phyloP scores from a whole-genome alignment of 164 flowering plant species.

The Cinnamomum chago region DNA sequence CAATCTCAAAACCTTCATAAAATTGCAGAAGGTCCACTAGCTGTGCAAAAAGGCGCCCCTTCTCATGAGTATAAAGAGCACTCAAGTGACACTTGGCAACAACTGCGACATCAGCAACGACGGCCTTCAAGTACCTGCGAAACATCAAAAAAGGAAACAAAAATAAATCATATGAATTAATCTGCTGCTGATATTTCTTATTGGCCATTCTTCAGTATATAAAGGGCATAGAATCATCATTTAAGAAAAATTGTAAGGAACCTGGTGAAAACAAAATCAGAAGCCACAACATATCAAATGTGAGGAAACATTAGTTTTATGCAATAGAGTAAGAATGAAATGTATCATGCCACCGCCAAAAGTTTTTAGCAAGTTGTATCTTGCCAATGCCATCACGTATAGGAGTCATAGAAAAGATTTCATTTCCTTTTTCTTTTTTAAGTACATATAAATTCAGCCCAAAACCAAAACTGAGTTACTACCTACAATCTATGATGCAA shows the following conservation, averaged over 20 bases:
- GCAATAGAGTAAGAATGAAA: too few relatives aligned
- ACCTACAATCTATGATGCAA: too few relatives aligned
- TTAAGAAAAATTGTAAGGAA: neutral
- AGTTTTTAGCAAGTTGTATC: too few relatives aligned
- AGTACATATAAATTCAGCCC: too few relatives aligned
- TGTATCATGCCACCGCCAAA: too few relatives aligned
- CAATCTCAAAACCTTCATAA: constrained; percentile 92
- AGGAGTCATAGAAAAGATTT: too few relatives aligned
- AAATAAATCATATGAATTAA: neutral
- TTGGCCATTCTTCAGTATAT: neutral
- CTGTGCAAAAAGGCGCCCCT: constrained; percentile 89
- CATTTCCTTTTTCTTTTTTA: too few relatives aligned
- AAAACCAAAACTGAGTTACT: too few relatives aligned
- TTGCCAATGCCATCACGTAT: too few relatives aligned
- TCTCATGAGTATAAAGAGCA: constrained; percentile 76
- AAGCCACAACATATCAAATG: neutral
- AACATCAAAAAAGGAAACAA: neutral
- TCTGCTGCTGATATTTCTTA: neutral
- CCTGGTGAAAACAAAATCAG: neutral
- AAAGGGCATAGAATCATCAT: neutral
- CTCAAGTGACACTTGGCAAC: constrained; percentile 96
- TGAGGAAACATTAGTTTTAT: neutral
- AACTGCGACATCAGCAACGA: constrained; percentile 91
- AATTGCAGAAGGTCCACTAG: constrained; percentile 90
- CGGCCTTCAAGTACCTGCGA: constrained; percentile 71